phyloP scores from a whole-genome alignment of 345 rosid species.

The Linum tenue region DNA sequence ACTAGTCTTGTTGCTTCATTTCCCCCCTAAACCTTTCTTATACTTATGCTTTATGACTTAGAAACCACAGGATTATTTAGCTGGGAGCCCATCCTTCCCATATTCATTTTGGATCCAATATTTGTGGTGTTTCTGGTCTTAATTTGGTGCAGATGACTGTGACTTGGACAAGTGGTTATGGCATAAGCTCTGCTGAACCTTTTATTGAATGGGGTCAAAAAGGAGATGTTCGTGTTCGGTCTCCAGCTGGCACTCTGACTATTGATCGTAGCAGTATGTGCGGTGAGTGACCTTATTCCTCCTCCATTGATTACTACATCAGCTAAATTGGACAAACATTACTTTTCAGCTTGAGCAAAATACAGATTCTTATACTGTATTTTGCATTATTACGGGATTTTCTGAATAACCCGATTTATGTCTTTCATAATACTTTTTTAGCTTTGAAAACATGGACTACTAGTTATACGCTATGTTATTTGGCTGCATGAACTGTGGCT shows the following conservation, averaged over 20 bases:
- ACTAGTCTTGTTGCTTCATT: not conserved
- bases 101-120: not conserved
- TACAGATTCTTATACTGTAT: not conserved
- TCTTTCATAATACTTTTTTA: too few species aligned
- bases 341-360: not conserved
- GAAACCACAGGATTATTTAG: not conserved
- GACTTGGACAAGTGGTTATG: slow-evolving; percentile 79
- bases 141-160: slow-evolving; percentile 47
- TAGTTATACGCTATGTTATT: too few species aligned
- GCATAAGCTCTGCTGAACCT: slow-evolving; percentile 42
- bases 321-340: not conserved
- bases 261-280: slow-evolving; percentile 45
- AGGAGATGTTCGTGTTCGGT: slow-evolving; percentile 28
- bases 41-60: not conserved
- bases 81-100: not conserved
- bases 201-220: slow-evolving; percentile 58
- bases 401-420: not conserved
- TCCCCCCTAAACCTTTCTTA: not conserved
- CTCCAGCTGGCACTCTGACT: slow-evolving; percentile 62
- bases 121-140: not conserved
- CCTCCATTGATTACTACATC: not conserved
- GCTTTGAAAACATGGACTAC: too few species aligned
- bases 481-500: too few species aligned
- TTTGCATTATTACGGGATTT: not conserved
- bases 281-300: slow-evolving; percentile 27